These are phyloP conservation scores for Trichosporon ovoides DNA, from an alignment of 1,284 basidiomycete genomes.

Conservation along the genomic window DNA sequence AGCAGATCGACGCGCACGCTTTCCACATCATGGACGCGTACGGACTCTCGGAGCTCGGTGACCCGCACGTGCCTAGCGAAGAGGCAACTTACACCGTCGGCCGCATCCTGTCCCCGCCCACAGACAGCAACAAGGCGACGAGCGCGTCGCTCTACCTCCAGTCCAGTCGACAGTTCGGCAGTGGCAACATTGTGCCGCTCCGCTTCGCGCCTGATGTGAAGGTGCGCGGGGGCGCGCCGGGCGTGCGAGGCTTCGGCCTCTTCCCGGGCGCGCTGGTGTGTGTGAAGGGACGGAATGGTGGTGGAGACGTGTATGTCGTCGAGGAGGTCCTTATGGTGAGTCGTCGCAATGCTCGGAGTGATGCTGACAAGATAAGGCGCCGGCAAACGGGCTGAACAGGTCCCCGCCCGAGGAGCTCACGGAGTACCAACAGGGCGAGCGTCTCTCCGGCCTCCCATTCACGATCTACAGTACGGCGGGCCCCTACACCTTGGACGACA, in stretches of 20 bases:
- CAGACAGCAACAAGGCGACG: slow-evolving; percentile 60
- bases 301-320: slow-evolving; percentile 77
- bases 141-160: slow-evolving; percentile 71
- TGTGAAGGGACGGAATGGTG: slow-evolving; percentile 84
- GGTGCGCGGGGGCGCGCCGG: slow-evolving; percentile 60
- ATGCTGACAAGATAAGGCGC: slow-evolving; percentile 39
- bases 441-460: slow-evolving; percentile 53
- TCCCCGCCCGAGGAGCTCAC: slow-evolving; percentile 38
- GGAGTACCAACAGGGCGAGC: slow-evolving; percentile 39
- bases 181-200: slow-evolving; percentile 65
- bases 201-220: slow-evolving; percentile 60
- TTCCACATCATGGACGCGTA: slow-evolving; percentile 67
- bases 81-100: slow-evolving; percentile 73
- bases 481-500: slow-evolving; percentile 71
- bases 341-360: too few relatives aligned
- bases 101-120: slow-evolving; percentile 67
- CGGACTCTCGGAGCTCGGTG: slow-evolving; percentile 63
- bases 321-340: slow-evolving; percentile 76
- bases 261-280: slow-evolving; percentile 88
- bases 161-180: slow-evolving; percentile 69
- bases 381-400: slow-evolving; percentile 44
- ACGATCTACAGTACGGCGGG: slow-evolving; percentile 68
- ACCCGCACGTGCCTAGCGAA: slow-evolving; percentile 69
- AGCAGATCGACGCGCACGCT: slow-evolving; percentile 75
- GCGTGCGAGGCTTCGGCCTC: slow-evolving; percentile 63